Conservation (phyloP, 768 basidiomycete species). For the Boletus rex-veris region DNA sequence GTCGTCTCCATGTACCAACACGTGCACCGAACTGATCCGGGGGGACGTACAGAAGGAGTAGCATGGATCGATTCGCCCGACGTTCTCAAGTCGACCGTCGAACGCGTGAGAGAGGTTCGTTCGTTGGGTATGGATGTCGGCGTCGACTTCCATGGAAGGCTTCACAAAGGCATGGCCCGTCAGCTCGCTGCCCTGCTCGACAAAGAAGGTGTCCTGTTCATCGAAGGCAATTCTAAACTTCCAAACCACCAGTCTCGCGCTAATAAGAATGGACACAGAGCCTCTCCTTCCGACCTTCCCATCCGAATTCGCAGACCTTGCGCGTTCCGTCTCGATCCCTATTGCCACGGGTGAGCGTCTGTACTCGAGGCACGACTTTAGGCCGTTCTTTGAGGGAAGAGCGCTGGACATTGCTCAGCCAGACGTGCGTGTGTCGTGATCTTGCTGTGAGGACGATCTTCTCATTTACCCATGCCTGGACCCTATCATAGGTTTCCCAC, state of each 20-base stretch:
- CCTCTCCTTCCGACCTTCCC: slow-evolving; percentile 44
- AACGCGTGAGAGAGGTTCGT: slow-evolving; percentile 50
- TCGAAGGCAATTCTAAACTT: background rate
- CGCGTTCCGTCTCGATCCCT: slow-evolving; percentile 51
- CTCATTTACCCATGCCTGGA: no score
- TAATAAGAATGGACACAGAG: background rate
- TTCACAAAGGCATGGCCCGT: slow-evolving; percentile 43
- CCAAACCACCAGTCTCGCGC: background rate
- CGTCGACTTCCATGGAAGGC: slow-evolving; percentile 66
- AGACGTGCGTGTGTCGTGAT: no score
- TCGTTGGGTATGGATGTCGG: slow-evolving; percentile 56
- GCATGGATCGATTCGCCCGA: slow-evolving; percentile 62
- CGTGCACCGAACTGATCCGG: slow-evolving; percentile 3
- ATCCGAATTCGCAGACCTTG: slow-evolving; percentile 58
- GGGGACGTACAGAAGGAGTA: slow-evolving; percentile 18
- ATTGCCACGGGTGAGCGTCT: slow-evolving; percentile 65
- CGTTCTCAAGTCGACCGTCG: slow-evolving; percentile 44
- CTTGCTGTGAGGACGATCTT: no score
- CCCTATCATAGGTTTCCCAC: no score
- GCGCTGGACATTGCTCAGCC: slow-evolving; percentile 53
- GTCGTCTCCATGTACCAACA: slow-evolving; percentile 5
- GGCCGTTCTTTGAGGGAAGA: slow-evolving; percentile 60
- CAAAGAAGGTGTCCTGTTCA: background rate
- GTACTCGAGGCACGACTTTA: slow-evolving; percentile 58
- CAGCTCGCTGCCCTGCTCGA: background rate